Evolutionary conservation across 169 alveolate genomes (phyloP), one percentile per base, ranked within the genome.

Genomic region (Eimeria nieschulzi): DNA sequence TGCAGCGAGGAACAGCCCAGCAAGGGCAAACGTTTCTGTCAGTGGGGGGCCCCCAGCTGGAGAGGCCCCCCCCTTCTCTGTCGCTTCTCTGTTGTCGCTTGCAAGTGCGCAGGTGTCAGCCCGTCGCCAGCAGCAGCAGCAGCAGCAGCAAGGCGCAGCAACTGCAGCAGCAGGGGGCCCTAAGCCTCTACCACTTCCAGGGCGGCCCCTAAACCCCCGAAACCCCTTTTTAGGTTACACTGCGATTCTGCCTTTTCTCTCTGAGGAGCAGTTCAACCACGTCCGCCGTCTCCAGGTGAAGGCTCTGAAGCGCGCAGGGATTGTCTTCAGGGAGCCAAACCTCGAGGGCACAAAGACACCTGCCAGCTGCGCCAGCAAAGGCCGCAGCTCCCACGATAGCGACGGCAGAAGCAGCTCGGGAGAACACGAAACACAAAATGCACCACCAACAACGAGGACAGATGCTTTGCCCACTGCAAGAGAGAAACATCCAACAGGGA

Each of bases 211-310:
- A 54, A 59, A 91, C 46, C 66, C 91, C 9, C 53, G 25, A n/a
- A 91, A 80, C 73, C 94, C 94, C 21, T 91, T 12, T 68, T 6
- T 91, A 23, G 94, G 94, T 2, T 91, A 91, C 61, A 78, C 91
- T 51, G 87, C 90, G 23, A 17, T 79, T 7, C 91, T 91, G 25
- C 94, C 94, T 7, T 61, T 91, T 51, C 61, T 91, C 25, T 63
- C 90, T 12, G 91, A 91, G 46, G 91, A 91, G 71, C 94, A 91
- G 85, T 91, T 91, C 73, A 51, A 39, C 25, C 85, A 83, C 39
- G 71, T 91, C 33, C 83, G 87, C 21, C 87, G 90, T 26, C 73
- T 91, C 59, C 94, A 80, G 79, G 10, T 19, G 26, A 80, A 70
- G 46, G 86, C 92, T 12, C 72, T 71, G 63, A 54, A 55, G 56